Conservation (phyloP, 495 filamentous ascomycete genomes). For the Talaromyces adpressus region DNA sequence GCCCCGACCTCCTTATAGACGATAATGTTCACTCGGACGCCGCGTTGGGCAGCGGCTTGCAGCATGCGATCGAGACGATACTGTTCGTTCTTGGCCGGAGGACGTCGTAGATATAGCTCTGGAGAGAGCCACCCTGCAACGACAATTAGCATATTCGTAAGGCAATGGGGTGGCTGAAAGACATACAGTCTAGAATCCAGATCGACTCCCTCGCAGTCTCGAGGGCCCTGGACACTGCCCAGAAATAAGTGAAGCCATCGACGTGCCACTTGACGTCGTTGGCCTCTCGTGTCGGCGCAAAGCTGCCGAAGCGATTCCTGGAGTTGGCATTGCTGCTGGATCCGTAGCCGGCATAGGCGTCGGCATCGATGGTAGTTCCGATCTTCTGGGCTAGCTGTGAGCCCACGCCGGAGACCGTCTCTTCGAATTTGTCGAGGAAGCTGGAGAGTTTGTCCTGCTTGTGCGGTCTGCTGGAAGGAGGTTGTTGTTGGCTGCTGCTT, state of each 20-base stretch:
- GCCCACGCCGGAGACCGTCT: slow-evolving; percentile 43
- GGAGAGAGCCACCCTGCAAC: slow-evolving; percentile 75
- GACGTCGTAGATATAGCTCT: slow-evolving; percentile 83
- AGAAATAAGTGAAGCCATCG: slow-evolving; percentile 88
- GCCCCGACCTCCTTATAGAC: slow-evolving; percentile 92
- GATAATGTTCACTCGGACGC: slow-evolving; percentile 81
- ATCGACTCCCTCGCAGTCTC: slow-evolving; percentile 79
- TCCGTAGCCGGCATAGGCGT: slow-evolving; percentile 42
- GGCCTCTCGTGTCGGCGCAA: slow-evolving; percentile 59
- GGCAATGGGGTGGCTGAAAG: background rate
- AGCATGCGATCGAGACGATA: slow-evolving; percentile 91
- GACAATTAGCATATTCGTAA: background rate
- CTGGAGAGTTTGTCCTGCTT: slow-evolving; percentile 41
- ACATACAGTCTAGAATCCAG: slow-evolving; percentile 82
- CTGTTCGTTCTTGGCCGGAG: slow-evolving; percentile 71
- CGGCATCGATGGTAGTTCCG: slow-evolving; percentile 42
- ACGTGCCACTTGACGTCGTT: slow-evolving; percentile 87
- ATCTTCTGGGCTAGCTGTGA: slow-evolving; percentile 42
- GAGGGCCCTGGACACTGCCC: slow-evolving; percentile 76
- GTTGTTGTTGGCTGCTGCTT: slow-evolving; percentile 1
- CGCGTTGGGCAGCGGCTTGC: slow-evolving; percentile 76
- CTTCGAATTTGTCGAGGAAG: slow-evolving; percentile 51
- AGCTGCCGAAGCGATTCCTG: slow-evolving; percentile 71
- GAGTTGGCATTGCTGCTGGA: slow-evolving; percentile 31
- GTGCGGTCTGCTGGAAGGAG: background rate